Conservation (phyloP, 78 protist genomes). For the Tieghemostelium lacteum region DNA sequence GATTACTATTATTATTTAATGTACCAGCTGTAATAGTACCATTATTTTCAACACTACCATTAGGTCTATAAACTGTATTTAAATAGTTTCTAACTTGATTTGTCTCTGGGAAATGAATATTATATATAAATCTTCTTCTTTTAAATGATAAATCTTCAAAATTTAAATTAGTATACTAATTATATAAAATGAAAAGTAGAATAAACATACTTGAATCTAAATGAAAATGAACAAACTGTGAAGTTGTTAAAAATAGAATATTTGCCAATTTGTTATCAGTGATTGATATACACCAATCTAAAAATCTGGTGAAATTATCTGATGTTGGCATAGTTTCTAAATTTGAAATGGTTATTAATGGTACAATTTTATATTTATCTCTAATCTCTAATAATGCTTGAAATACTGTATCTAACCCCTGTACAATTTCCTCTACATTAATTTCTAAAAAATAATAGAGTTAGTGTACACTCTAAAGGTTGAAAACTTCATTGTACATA, state of each 20-base stretch:
- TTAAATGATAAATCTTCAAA: slow-evolving; percentile 10
- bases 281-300: slow-evolving; percentile 69
- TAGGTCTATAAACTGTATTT: slow-evolving; percentile 2
- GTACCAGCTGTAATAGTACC: neutral
- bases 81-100: slow-evolving; percentile 34
- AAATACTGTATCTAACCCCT: slow-evolving; percentile 70
- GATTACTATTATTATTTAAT: neutral
- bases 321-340: slow-evolving; percentile 72
- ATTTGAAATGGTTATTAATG: slow-evolving; percentile 66
- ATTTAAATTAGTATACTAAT: neutral
- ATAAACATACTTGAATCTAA: slow-evolving; percentile 51
- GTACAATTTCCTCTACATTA: slow-evolving; percentile 67
- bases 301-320: slow-evolving; percentile 67
- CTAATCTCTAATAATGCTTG: slow-evolving; percentile 45
- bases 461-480: neutral
- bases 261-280: slow-evolving; percentile 75
- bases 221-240: slow-evolving; percentile 74
- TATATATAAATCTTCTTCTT: slow-evolving; percentile 71
- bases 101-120: slow-evolving; percentile 33
- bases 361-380: slow-evolving; percentile 46
- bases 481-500: neutral
- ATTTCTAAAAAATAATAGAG: neutral
- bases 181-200: neutral
- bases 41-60: neutral
- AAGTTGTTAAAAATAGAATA: slow-evolving; percentile 70